phyloP scores from a whole-genome alignment of 257 asterid genomes.

The Penstemon davidsonii region DNA sequence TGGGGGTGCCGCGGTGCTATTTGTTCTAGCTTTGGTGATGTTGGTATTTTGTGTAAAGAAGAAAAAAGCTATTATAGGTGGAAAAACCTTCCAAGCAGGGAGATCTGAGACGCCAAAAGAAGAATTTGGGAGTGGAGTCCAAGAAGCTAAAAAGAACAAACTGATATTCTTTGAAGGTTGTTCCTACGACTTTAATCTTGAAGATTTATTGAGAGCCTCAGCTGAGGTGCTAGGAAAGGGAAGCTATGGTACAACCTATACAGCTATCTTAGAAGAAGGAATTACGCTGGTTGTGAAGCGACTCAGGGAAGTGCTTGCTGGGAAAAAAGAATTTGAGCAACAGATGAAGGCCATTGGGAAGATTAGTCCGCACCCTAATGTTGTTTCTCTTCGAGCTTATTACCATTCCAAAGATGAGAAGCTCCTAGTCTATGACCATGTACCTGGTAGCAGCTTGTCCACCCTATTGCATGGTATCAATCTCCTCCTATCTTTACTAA shows the following conservation, averaged over 20 bases:
- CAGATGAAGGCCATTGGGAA: constrained; percentile 60
- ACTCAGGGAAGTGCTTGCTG: constrained; percentile 54
- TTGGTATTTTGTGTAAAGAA: constrained; percentile 39
- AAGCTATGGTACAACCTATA: constrained; percentile 64
- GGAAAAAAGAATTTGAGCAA: constrained; percentile 66
- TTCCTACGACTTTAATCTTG: constrained; percentile 58
- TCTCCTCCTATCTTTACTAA: neutral
- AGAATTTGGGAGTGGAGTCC: constrained; percentile 62
- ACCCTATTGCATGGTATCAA: constrained; percentile 55
- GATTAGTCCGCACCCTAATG: constrained; percentile 49
- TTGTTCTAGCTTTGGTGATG: constrained; percentile 32
- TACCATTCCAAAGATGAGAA: constrained; percentile 75
- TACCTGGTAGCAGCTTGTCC: constrained; percentile 60
- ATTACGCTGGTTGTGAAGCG: constrained; percentile 61
- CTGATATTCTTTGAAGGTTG: constrained; percentile 52
- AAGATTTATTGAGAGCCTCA: constrained; percentile 73
- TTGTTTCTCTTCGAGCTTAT: constrained; percentile 61
- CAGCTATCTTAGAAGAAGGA: constrained; percentile 69
- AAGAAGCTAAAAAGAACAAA: constrained; percentile 64
- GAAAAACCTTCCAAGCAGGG: constrained; percentile 25
- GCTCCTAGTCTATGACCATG: constrained; percentile 54
- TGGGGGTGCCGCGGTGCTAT: constrained; percentile 40
- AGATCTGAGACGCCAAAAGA: constrained; percentile 43
- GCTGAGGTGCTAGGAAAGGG: constrained; percentile 84
- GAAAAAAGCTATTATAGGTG: constrained; percentile 30